Evolutionary conservation across 805 yeast genomes (phyloP), one percentile per base, ranked within the genome.

Genomic region (Wickerhamiella hasegawae): DNA sequence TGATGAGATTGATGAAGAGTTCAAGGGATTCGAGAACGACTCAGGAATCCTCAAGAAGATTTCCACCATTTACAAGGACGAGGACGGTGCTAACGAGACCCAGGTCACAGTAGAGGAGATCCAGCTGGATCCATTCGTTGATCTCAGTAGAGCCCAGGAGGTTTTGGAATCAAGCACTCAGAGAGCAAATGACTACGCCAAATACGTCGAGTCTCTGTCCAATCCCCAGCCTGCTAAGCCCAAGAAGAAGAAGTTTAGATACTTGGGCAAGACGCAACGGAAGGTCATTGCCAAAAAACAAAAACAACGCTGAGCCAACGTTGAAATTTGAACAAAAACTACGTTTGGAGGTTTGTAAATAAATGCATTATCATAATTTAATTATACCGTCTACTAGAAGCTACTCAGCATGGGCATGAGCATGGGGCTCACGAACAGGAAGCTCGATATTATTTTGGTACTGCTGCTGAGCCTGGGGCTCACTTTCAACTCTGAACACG

Each of bases 131-230:
- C 68, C 70, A 34, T 60, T 71, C 49, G 96, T 87, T 18, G 73
- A 82, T 46, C 59, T 85, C 44, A 63, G 64, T 12, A 68, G 70
- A 48, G 68, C 87, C 5, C 71, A 76, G 34, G 71, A 74, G 42
- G 72, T 87, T 1, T 60, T 87, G 39, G 73, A 78, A 30, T 68
- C 73, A 41, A 76, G 93, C 34, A 73, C 87, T 33, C 66, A 70
- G 34, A 66, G 81, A 49, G 96, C 96, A 2, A 72, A 76, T 47
- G 72, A 80, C 51, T 84, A 87, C 48, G 96, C 94, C 1, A 69
- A 44, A 54, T 71, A 43, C 57, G 76, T 44, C 73, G 80, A 14
- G 68, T 65, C 44, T 55, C 64, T 28, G 68, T 71, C 45, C 57
- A 36, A 36, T 24, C 36, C 32, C 34, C 38, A 37, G 27, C 28